Percentiles rank a stretch among this genome's conserved stretches.
Conservation (phyloP, 257 asterid species). For the Thymus mandschuricus region DNA sequence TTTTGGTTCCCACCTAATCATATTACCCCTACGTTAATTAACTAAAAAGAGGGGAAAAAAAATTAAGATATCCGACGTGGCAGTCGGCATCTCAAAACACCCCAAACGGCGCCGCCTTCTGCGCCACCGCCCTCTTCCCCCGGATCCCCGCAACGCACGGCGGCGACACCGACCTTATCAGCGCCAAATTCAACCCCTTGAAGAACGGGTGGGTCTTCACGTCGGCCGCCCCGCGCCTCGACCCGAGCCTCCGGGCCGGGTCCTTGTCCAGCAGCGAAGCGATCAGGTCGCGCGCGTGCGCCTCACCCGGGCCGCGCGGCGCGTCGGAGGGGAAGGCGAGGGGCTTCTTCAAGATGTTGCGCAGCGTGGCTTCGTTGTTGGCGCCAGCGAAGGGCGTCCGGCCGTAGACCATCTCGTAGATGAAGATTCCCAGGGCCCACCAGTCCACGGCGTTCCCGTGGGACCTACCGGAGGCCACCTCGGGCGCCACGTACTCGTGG, state of each 20-base stretch:
- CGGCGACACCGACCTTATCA: slow-evolving; percentile 66
- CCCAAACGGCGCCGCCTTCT: slow-evolving; percentile 48
- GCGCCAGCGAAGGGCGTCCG: slow-evolving; percentile 80
- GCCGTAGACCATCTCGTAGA: slow-evolving; percentile 89
- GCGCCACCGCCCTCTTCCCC: slow-evolving; percentile 44
- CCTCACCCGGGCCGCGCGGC: slow-evolving; percentile 44
- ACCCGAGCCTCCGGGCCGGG: slow-evolving; percentile 71
- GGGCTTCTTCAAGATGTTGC: slow-evolving; percentile 53
- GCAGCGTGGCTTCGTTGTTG: slow-evolving; percentile 64
- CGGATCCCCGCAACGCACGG: slow-evolving; percentile 51
- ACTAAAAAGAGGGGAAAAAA: no score
- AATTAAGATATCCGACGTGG: not conserved
- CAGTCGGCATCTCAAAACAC: slow-evolving; percentile 43
- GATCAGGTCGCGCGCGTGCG: slow-evolving; percentile 68
- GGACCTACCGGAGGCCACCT: slow-evolving; percentile 80
- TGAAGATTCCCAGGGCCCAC: slow-evolving; percentile 89
- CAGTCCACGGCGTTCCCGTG: slow-evolving; percentile 94
- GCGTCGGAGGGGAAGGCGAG: slow-evolving; percentile 54
- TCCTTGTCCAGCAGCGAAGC: slow-evolving; percentile 66
- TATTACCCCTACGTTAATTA: slow-evolving; percentile 3
- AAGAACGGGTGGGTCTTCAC: slow-evolving; percentile 86
- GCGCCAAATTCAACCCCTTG: slow-evolving; percentile 78
- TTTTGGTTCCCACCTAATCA: slow-evolving; percentile 28
- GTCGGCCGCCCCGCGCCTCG: slow-evolving; percentile 85
- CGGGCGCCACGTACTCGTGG: slow-evolving; percentile 97